Evolutionary conservation across 2,329 filamentous ascomycete species (phyloP), one percentile per base, ranked within the genome.

Genomic region (Curvularia verruculosa): DNA sequence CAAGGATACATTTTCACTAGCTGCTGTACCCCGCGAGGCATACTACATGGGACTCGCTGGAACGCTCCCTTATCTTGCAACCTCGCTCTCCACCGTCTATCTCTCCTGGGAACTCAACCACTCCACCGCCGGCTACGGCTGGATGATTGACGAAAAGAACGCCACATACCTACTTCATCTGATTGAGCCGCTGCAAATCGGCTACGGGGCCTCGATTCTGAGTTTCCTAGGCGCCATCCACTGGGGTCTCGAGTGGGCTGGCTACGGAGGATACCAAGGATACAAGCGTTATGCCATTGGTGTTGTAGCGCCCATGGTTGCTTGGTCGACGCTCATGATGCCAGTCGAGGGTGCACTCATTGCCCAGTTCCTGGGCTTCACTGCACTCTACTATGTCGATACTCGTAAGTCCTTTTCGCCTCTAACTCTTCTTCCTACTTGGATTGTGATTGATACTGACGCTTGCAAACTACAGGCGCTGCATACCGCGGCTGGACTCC

Each of bases 201-300:
- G 92, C 57, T 96, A 96, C 69, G 93, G 94, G 53, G 94, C 93
- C 46, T 87, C 96, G 56, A 95, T 96, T 69, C 90, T 96, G 68
- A 96, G 92, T 26, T 97, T 96, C 82, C 85, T 97, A 1, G 94
- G 94, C 43, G 93, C 93, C 31, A 88, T 96, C 69, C 94, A 97
- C 78, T 97, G 94, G 90, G 93, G 93, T 54, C 83, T 96, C 18
- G 92, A 96, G 78, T 96, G 89, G 75, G 90, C 90, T 49, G 80
- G 89, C 79, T 88, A 83, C 75, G 79, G 88, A 77, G 77, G 85
- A 71, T 68, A 84, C 60, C 88, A 90, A 55, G 89, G 91, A 51
- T 91, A 89, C 67, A 87, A 86, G 67, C 89, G 93, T 61, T 97
- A 96, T 75, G 86, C 86, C n/a, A 86, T 92, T 64, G 93, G 93